Percentiles rank a stretch among this genome's conserved stretches.
Evolutionary conservation across 768 basidiomycete species (phyloP).

Genomic region (Daedaleopsis sinensis): DNA sequence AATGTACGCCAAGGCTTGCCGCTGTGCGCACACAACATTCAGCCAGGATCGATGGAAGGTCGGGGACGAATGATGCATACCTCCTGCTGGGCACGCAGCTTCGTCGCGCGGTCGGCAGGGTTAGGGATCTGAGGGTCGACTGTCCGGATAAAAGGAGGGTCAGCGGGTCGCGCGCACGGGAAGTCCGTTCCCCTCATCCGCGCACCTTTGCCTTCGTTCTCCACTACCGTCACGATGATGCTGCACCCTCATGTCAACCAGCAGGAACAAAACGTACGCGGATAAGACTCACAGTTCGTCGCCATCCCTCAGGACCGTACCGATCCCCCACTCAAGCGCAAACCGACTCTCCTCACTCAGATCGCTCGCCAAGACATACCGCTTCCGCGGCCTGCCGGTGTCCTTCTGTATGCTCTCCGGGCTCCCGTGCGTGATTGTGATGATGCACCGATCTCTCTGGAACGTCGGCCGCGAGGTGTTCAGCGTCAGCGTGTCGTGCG

Average conservation of each 20-base stretch:
- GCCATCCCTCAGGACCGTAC: constrained; percentile 92
- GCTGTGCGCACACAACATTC: constrained; percentile 44
- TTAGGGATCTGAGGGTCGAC: constrained; percentile 75
- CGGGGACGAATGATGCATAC: constrained; percentile 41
- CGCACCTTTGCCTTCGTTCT: constrained; percentile 89
- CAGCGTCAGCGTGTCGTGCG: constrained; percentile 66
- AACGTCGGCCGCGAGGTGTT: constrained; percentile 80
- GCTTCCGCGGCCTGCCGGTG: constrained; percentile 56
- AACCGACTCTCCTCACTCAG: constrained; percentile 92
- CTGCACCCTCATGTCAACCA: constrained; percentile 32
- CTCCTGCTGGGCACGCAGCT: constrained; percentile 91
- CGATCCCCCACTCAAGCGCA: constrained; percentile 98
- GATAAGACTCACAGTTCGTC: constrained; percentile 69
- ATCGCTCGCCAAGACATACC: constrained; percentile 92
- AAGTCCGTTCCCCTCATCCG: neutral
- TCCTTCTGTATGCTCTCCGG: constrained; percentile 56
- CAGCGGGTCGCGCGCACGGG: constrained; percentile 4
- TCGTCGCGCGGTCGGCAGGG: constrained; percentile 72
- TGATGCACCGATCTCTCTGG: constrained; percentile 90
- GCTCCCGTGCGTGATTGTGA: constrained; percentile 85
- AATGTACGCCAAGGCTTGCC: constrained; percentile 86
- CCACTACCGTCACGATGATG: constrained; percentile 87
- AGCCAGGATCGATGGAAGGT: constrained; percentile 6
- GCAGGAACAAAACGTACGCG: neutral
- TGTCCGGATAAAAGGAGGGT: constrained; percentile 26